These are phyloP conservation scores for Paraconiothyrium brasiliense DNA, from an alignment of 2,329 filamentous ascomycete genomes.

Conservation along the genomic window DNA sequence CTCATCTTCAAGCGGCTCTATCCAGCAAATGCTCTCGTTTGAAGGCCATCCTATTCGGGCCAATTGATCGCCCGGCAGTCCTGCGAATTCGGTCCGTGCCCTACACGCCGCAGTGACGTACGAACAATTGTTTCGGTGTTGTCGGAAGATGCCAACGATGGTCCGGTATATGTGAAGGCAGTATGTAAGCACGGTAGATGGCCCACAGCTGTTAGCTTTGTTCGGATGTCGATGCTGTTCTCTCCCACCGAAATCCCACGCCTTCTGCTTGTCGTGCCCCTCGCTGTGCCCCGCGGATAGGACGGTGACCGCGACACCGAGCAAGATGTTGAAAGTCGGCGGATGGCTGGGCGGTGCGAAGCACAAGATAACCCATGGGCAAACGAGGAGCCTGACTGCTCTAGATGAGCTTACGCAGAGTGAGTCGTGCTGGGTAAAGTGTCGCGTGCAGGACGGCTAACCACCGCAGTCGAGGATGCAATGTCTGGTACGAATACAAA, in stretches of 20 bases:
- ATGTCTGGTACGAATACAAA: conserved; percentile 52
- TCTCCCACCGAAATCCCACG: neutral
- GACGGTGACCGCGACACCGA: neutral
- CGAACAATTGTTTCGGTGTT: neutral
- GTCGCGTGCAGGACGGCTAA: conserved; percentile 28
- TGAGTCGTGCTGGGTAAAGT: conserved; percentile 13
- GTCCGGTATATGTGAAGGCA: neutral
- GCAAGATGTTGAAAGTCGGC: conserved; percentile 45
- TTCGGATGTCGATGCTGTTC: neutral
- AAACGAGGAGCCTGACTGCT: conserved; percentile 66
- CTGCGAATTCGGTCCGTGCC: conserved; percentile 3
- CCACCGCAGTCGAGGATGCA: conserved; percentile 54
- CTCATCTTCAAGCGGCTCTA: too few species aligned
- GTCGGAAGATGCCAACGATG: neutral
- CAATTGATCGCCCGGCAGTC: conserved; percentile 11
- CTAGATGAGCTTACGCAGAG: conserved; percentile 68
- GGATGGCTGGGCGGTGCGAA: conserved; percentile 52
- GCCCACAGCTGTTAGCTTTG: conserved; percentile 2
- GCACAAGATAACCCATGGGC: conserved; percentile 42
- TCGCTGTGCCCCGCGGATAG: conserved; percentile 6
- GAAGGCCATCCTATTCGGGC: neutral
- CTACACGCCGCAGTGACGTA: conserved; percentile 5
- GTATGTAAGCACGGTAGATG: conserved; percentile 7
- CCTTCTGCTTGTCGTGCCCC: neutral
- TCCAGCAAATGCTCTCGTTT: neutral